phyloP scores from a whole-genome alignment of 2,329 filamentous ascomycete species.

The Phoma herbarum region DNA sequence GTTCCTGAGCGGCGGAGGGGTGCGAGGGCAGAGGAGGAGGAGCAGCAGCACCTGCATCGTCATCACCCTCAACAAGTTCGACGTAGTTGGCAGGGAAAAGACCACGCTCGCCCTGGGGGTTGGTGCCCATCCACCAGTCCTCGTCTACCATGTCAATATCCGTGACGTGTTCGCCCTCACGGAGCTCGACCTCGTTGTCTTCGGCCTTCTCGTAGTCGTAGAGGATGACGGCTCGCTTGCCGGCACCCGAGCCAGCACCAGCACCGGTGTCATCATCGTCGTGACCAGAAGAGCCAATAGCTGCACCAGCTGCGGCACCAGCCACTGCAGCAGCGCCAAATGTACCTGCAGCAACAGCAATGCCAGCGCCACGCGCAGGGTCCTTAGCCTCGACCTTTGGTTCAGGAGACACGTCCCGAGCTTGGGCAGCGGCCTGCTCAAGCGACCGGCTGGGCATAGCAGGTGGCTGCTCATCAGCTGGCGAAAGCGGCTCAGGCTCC shows the following conservation, averaged over 20 bases:
- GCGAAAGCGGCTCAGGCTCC: slow-evolving; percentile 60
- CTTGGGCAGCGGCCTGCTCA: slow-evolving; percentile 67
- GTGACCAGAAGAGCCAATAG: slow-evolving; percentile 51
- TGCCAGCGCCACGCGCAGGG: slow-evolving; percentile 62
- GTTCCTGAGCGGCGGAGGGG: slow-evolving; percentile 51
- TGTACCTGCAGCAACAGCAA: slow-evolving; percentile 55
- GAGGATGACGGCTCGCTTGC: slow-evolving; percentile 79
- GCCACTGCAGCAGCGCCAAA: slow-evolving; percentile 55
- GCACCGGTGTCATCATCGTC: slow-evolving; percentile 32
- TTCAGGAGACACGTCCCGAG: slow-evolving; percentile 72
- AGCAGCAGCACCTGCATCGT: slow-evolving; percentile 49
- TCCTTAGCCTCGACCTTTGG: slow-evolving; percentile 66
- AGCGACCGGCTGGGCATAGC: slow-evolving; percentile 72
- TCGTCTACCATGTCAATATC: slow-evolving; percentile 98
- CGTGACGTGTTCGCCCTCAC: slow-evolving; percentile 85
- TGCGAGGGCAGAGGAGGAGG: slow-evolving; percentile 52
- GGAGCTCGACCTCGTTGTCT: slow-evolving; percentile 92
- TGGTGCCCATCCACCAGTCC: slow-evolving; percentile 98
- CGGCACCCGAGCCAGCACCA: slow-evolving; percentile 54
- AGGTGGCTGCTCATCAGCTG: slow-evolving; percentile 59
- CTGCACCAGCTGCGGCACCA: slow-evolving; percentile 54
- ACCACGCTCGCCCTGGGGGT: slow-evolving; percentile 81
- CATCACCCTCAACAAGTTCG: slow-evolving; percentile 75
- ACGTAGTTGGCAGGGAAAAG: slow-evolving; percentile 99
- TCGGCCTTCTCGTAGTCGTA: slow-evolving; percentile 99